Evolutionary conservation across 345 rosid species (phyloP).

Genomic region (Geranium brycei): DNA sequence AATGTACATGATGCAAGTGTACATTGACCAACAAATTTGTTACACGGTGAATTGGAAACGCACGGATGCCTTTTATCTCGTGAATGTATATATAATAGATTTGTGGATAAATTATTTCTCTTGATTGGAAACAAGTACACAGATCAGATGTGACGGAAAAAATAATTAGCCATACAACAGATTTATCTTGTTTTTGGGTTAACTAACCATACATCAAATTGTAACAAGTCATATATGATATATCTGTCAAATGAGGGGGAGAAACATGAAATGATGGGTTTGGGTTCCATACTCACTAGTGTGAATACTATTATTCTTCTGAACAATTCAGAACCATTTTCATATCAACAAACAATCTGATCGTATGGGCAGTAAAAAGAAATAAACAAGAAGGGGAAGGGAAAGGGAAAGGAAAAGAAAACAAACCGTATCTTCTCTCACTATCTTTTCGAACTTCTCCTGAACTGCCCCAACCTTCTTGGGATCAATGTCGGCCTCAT

Average conservation of each 20-base stretch:
- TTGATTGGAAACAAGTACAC: not conserved
- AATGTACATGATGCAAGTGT: not conserved
- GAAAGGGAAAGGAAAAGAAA: slow-evolving; percentile 11
- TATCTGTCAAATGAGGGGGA: not conserved
- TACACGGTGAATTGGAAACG: not conserved
- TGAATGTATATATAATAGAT: not conserved
- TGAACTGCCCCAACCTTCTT: slow-evolving; percentile 35
- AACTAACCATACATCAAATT: not conserved
- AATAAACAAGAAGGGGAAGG: slow-evolving; percentile 4
- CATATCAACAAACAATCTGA: not conserved
- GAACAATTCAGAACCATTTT: not conserved
- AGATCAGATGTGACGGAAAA: not conserved
- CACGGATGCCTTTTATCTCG: not conserved
- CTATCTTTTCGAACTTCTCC: slow-evolving; percentile 57
- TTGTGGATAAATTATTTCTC: not conserved
- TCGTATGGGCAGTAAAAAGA: not conserved
- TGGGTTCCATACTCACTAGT: too few species aligned
- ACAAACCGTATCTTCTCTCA: slow-evolving; percentile 74
- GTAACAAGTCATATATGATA: not conserved
- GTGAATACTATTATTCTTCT: not conserved
- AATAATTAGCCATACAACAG: not conserved
- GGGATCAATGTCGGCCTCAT: slow-evolving; percentile 56
- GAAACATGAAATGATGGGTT: not conserved
- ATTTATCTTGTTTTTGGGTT: not conserved
- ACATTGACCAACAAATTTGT: not conserved